These are phyloP conservation scores for Filosporella fistucella DNA, from an alignment of 495 filamentous ascomycete genomes.

Conservation along the genomic window DNA sequence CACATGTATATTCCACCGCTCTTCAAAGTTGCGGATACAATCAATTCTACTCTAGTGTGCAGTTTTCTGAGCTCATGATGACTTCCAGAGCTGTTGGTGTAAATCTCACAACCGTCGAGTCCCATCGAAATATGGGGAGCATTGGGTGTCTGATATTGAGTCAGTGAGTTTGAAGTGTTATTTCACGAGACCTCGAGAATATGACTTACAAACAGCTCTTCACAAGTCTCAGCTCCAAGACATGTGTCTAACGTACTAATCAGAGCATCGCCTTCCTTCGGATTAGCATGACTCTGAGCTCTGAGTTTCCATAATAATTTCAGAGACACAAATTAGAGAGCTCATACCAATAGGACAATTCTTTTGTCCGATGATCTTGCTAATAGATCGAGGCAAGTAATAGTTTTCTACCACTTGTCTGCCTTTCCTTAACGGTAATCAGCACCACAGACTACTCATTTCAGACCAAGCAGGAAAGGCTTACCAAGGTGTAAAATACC, in stretches of 20 bases:
- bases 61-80: slow-evolving; percentile 77
- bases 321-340: too few relatives aligned
- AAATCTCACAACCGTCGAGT: slow-evolving; percentile 66
- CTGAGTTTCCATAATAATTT: too few relatives aligned
- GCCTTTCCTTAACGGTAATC: neutral
- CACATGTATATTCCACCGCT: slow-evolving; percentile 73
- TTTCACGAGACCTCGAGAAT: too few relatives aligned
- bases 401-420: slow-evolving; percentile 59
- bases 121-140: slow-evolving; percentile 32
- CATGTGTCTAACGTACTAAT: slow-evolving; percentile 69
- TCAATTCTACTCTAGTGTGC: slow-evolving; percentile 66
- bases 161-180: neutral
- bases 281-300: too few relatives aligned
- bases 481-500: too few relatives aligned
- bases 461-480: too few relatives aligned
- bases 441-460: too few relatives aligned
- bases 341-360: slow-evolving; percentile 59
- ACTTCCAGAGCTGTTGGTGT: slow-evolving; percentile 70
- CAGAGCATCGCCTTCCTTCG: slow-evolving; percentile 78
- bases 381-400: slow-evolving; percentile 60
- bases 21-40: slow-evolving; percentile 70
- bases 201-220: slow-evolving; percentile 57
- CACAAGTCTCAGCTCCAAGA: slow-evolving; percentile 71
- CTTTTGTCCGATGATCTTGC: slow-evolving; percentile 50
- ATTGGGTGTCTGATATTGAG: slow-evolving; percentile 43